Conservation (phyloP, 768 basidiomycete genomes). For the Plicaturopsis crispa region DNA sequence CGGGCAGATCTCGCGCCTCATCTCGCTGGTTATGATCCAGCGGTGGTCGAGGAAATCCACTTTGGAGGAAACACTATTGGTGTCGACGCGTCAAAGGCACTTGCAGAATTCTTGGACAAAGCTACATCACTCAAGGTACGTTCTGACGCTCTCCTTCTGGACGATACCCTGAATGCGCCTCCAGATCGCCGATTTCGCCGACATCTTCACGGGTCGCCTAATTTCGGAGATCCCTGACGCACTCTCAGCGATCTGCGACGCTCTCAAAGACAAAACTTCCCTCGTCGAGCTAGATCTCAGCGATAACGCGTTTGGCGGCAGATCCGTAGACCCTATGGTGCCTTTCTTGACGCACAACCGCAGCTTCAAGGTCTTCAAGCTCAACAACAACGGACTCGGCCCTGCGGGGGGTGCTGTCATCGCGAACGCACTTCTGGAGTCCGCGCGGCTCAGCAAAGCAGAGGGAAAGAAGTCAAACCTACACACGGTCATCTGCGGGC, state of each 20-base stretch:
- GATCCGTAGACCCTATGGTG: slow-evolving; percentile 91
- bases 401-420: slow-evolving; percentile 82
- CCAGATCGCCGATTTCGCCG: slow-evolving; percentile 91
- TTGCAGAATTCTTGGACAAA: slow-evolving; percentile 71
- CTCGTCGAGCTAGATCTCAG: slow-evolving; percentile 86
- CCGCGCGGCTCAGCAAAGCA: slow-evolving; percentile 59
- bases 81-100: slow-evolving; percentile 78
- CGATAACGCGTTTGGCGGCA: slow-evolving; percentile 95
- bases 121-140: slow-evolving; percentile 65
- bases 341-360: slow-evolving; percentile 81
- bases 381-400: slow-evolving; percentile 97
- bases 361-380: slow-evolving; percentile 73
- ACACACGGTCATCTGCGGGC: slow-evolving; percentile 80
- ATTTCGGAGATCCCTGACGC: slow-evolving; percentile 93
- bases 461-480: slow-evolving; percentile 69
- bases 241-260: slow-evolving; percentile 80
- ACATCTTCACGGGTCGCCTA: slow-evolving; percentile 96
- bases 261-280: slow-evolving; percentile 71
- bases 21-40: slow-evolving; percentile 56
- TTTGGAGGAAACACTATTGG: slow-evolving; percentile 94
- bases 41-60: slow-evolving; percentile 77
- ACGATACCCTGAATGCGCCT: slow-evolving; percentile 4
- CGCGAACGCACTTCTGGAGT: slow-evolving; percentile 74
- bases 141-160: slow-evolving; percentile 3
- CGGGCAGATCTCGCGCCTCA: slow-evolving; percentile 69